Evolutionary conservation across 345 rosid genomes (phyloP), one percentile per base, ranked within the genome.

Genomic region (Murraya paniculata): DNA sequence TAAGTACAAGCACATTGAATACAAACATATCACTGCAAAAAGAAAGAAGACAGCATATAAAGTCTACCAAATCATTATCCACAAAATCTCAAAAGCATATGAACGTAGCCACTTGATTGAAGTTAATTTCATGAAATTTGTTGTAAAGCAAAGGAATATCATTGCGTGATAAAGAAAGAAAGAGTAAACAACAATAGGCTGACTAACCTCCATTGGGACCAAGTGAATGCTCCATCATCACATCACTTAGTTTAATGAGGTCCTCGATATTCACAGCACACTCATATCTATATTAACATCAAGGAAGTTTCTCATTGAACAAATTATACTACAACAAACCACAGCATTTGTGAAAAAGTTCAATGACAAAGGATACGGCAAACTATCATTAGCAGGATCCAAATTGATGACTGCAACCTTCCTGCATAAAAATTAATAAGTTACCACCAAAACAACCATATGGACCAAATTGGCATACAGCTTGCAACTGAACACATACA

Each of bases 151-250:
- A 70, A 50, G 30, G 59, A 69, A 35, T 66, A 9, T 35, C 7
- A 62, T 10, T 22, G 31, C 0, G 2, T 7, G 11, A 7, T 6
- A 56, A n/a, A n/a, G 38, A 1, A 10, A 3, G 18, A 45, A 45
- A 11, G 16, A 45, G 50, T 45, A 74, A 31, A 56, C 57, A 50
- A 18, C 2, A 38, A 38, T 27, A 57, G 11, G 57, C 35, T 35
- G 4, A 64, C 66, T 25, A 69, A 92, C 98, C 99, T 90, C 98
- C 99, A 79, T 92, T 92, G 33, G 99, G 99, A 60, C 98, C 98
- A 73, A 96, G 97, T 25, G 98, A 85, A 84, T 85, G 95, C 86
- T 89, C 95, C 14, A 27, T 3, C 98, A 94, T 97, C 35, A 91
- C 98, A 87, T 90, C 97, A 60, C 90, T 89, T 73, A 97, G 85